Conservation (phyloP, 2,329 filamentous ascomycete species). For the Chaetothyriales sp. region DNA sequence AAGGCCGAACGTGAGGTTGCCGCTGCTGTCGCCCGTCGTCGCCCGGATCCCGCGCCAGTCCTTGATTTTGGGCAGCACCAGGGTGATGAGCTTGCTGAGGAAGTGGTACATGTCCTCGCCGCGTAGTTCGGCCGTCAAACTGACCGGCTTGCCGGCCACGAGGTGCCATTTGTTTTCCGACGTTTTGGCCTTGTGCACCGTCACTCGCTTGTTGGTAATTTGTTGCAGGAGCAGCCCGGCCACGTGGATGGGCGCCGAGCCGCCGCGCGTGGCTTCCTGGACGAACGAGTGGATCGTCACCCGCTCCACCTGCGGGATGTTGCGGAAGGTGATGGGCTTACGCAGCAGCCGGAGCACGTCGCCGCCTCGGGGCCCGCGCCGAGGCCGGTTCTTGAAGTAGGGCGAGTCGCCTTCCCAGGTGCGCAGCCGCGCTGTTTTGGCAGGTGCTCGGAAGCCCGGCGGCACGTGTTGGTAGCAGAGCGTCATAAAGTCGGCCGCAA, state of each 20-base stretch:
- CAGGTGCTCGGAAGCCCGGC: conserved; percentile 53
- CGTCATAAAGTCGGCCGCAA: conserved; percentile 76
- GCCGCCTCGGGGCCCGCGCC: conserved; percentile 70
- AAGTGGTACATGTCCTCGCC: conserved; percentile 82
- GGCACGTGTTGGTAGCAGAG: conserved; percentile 77
- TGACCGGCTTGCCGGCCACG: conserved; percentile 53
- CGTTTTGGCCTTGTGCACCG: conserved; percentile 54
- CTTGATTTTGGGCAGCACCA: conserved; percentile 90
- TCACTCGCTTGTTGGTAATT: conserved; percentile 64
- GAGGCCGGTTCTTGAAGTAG: conserved; percentile 83
- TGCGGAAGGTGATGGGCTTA: conserved; percentile 58
- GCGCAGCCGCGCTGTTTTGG: conserved; percentile 55
- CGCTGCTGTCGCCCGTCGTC: conserved; percentile 69
- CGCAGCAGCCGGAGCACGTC: conserved; percentile 40
- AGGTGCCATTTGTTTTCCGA: conserved; percentile 66
- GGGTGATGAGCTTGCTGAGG: conserved; percentile 73
- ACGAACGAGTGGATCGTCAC: conserved; percentile 68
- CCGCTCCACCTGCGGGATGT: conserved; percentile 67
- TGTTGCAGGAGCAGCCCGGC: conserved; percentile 73
- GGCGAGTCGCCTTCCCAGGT: conserved; percentile 82
- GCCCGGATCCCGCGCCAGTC: conserved; percentile 77
- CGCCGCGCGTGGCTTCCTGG: conserved; percentile 52
- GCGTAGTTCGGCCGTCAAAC: conserved; percentile 59
- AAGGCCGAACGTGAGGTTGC: conserved; percentile 77
- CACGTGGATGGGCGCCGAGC: conserved; percentile 64